Evolutionary conservation across 352 stramenopile species (phyloP).

Genomic region (Globisporangium paddicum): DNA sequence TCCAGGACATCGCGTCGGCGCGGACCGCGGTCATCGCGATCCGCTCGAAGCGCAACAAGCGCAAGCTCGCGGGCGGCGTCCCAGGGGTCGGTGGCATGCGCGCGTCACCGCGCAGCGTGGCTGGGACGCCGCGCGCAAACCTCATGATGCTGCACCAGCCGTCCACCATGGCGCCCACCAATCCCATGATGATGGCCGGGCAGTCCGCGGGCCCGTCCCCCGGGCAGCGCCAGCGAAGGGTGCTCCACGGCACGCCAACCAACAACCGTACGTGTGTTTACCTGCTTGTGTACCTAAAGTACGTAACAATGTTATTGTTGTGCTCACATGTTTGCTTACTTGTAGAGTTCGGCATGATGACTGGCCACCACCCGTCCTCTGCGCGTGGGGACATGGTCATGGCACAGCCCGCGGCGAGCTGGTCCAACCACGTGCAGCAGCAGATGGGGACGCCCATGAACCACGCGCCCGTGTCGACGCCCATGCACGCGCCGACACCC

Average conservation of each 20-base stretch:
- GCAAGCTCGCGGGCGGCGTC: conserved; percentile 43
- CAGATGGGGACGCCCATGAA: conserved; percentile 8
- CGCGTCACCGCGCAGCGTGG: conserved; percentile 35
- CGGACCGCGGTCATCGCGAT: conserved; percentile 89
- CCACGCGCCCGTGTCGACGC: background rate
- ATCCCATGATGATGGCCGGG: conserved; percentile 10
- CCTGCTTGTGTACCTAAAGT: background rate
- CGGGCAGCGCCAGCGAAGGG: conserved; percentile 18
- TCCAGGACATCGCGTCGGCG: conserved; percentile 88
- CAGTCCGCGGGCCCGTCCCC: conserved; percentile 3
- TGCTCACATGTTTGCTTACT: background rate
- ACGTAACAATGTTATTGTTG: background rate
- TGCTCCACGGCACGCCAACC: conserved; percentile 11
- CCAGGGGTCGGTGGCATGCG: conserved; percentile 15
- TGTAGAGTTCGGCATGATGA: conserved; percentile 11
- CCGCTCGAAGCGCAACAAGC: conserved; percentile 94
- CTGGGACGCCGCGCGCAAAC: conserved; percentile 28
- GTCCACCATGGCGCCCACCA: conserved; percentile 8
- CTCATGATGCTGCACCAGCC: conserved; percentile 26
- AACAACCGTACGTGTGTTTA: conserved; percentile 12
- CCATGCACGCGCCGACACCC: conserved; percentile 11
- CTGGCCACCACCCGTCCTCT: conserved; percentile 4
- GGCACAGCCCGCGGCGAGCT: conserved; percentile 1
- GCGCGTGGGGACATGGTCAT: conserved; percentile 13
- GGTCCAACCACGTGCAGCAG: conserved; percentile 10